Conservation (phyloP, 805 yeast species). For the Monosporozyma servazzii region DNA sequence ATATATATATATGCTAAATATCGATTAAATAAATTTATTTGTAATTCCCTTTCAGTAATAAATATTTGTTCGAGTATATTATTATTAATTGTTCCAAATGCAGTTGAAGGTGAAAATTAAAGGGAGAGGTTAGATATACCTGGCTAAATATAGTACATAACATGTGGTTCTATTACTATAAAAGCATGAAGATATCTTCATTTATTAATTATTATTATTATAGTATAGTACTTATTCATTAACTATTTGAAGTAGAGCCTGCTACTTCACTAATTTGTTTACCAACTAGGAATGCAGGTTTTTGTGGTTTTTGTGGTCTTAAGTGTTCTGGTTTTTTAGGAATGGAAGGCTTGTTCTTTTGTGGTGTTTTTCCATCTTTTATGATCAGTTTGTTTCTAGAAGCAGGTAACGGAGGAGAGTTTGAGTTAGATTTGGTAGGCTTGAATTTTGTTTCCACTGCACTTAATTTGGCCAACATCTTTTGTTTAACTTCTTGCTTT, state of each 20-base stretch:
- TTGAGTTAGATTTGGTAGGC: slow-evolving; percentile 28
- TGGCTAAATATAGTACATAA: neutral
- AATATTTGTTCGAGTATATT: too few relatives aligned
- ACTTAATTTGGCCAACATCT: slow-evolving; percentile 40
- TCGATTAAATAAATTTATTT: neutral
- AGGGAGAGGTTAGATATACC: neutral
- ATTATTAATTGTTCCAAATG: too few relatives aligned
- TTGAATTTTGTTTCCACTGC: slow-evolving; percentile 10
- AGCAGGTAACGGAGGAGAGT: neutral
- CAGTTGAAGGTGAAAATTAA: neutral
- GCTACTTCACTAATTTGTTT: slow-evolving; percentile 7
- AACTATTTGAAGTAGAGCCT: slow-evolving; percentile 1
- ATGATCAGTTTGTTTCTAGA: neutral
- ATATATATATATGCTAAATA: neutral
- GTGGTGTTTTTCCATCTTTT: slow-evolving; percentile 5
- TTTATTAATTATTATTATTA: neutral
- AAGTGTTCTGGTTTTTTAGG: slow-evolving; percentile 49
- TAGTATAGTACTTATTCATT: neutral
- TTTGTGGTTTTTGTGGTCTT: slow-evolving; percentile 31
- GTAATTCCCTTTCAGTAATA: neutral
- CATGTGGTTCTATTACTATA: neutral
- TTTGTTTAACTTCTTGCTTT: slow-evolving; percentile 5
- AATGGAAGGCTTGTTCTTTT: slow-evolving; percentile 30
- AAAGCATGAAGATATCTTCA: neutral
- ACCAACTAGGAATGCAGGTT: slow-evolving; percentile 42